Evolutionary conservation across 495 filamentous ascomycete species (phyloP), one percentile per base, ranked within the genome.

Genomic region (Haplographium delicatum): DNA sequence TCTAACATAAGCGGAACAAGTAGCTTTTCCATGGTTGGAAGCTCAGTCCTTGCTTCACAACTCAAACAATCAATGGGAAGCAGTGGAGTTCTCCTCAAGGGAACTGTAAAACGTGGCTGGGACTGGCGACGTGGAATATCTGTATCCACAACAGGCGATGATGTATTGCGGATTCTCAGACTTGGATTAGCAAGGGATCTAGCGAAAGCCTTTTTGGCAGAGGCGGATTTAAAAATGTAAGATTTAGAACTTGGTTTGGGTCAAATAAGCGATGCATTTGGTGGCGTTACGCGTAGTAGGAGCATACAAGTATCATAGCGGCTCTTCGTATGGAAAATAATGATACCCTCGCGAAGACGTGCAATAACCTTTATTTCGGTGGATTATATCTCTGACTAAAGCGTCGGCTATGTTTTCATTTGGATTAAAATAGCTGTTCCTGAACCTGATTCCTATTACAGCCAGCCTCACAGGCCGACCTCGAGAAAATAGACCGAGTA

Each of bases 91-190:
- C 61, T 84, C 18, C 71, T 83, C 1, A 72, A 76, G 57, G 71
- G 69, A 10, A 65, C 68, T 24, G 56, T 71, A 13, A 74, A 77
- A 63, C 71, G 87, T 44, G 84, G 84, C 0, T 95, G 90, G 90
- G 90, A 96, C 68, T 96, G 90, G 90, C 69, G 90, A 54, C 71
- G 68, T 5, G 79, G 78, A 9, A 64, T 91, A 44, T 61, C 69
- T 10, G 78, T 76, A 37, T 68, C 71, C 24, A 74, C 72, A 9
- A 79, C 59, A 44, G 86, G 80, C 0, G 70, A 76, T 56, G 85
- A 91, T 59, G 69, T 96, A 1, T 67, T 96, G 31, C 68, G 73
- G 47, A 72, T 86, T 59, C 58, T 96, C 70, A 76, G 90, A 59
- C 60, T 86, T 49, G 86, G 85, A 19, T 60, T 96, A 60, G 85